Evolutionary conservation across 352 stramenopile species (phyloP).

Genomic region (Aphanomyces stellatus): DNA sequence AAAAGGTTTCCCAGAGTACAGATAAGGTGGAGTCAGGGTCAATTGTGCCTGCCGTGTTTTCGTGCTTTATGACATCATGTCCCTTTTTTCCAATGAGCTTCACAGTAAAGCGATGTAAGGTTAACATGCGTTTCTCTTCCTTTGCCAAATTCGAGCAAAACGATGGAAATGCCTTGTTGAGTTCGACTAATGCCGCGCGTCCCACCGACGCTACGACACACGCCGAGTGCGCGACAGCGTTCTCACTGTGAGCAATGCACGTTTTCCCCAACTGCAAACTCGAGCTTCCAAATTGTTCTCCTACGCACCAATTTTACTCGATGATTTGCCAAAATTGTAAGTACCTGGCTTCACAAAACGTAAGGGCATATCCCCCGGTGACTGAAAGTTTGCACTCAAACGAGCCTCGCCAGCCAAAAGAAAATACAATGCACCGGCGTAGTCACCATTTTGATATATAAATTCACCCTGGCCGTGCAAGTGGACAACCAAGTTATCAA

Average conservation of each 20-base stretch:
- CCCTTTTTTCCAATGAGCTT: slow-evolving; percentile 37
- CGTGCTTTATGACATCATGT: slow-evolving; percentile 18
- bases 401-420: slow-evolving; percentile 48
- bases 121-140: background rate
- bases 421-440: slow-evolving; percentile 50
- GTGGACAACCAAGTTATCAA: slow-evolving; percentile 65
- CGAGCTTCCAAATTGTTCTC: slow-evolving; percentile 45
- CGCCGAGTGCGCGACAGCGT: slow-evolving; percentile 20
- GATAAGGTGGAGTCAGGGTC: slow-evolving; percentile 42
- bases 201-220: background rate
- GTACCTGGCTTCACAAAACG: slow-evolving; percentile 38
- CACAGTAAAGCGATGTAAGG: slow-evolving; percentile 23
- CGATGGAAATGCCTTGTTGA: background rate
- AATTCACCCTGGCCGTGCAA: slow-evolving; percentile 52
- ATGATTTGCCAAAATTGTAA: background rate
- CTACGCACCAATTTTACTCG: background rate
- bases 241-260: slow-evolving; percentile 39
- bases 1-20: slow-evolving; percentile 38
- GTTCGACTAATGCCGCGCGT: background rate
- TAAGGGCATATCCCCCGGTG: slow-evolving; percentile 30
- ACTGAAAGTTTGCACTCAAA: slow-evolving; percentile 30
- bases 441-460: slow-evolving; percentile 51
- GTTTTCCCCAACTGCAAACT: slow-evolving; percentile 21
- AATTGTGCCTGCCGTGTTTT: slow-evolving; percentile 26
- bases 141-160: slow-evolving; percentile 2